Percentiles rank a stretch among this genome's conserved stretches.
Evolutionary conservation across 1,284 basidiomycete species (phyloP).

Genomic region (Stygiomarasmius scandens): DNA sequence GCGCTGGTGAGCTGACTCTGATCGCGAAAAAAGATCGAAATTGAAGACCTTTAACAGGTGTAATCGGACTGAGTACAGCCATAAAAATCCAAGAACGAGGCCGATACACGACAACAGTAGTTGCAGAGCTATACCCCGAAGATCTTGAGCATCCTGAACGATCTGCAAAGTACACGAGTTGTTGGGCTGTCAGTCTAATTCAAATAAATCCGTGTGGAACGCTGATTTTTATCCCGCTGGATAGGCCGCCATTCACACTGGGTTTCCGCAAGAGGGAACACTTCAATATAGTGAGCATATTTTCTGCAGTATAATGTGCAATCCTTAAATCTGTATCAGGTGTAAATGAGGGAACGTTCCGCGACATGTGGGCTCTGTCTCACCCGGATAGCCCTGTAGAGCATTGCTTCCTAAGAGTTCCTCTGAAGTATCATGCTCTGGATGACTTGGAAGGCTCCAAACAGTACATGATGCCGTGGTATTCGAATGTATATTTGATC

Average conservation of each 20-base stretch:
- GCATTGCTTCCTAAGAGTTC: conserved; percentile 61
- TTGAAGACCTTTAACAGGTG: conserved; percentile 29
- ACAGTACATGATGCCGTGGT: conserved; percentile 48
- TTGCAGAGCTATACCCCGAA: conserved; percentile 67
- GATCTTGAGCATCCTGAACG: conserved; percentile 57
- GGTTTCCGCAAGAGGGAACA: conserved; percentile 38
- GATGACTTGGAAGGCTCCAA: conserved; percentile 39
- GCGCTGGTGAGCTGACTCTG: conserved; percentile 8
- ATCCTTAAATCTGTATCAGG: conserved; percentile 36
- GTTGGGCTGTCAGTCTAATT: conserved; percentile 67
- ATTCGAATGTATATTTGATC: conserved; percentile 58
- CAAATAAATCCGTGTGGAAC: conserved; percentile 34
- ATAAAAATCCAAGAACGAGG: conserved; percentile 62
- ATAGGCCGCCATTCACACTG: conserved; percentile 45
- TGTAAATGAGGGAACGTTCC: conserved; percentile 74
- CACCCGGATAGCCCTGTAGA: conserved; percentile 53
- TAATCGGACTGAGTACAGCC: conserved; percentile 71
- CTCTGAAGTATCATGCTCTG: conserved; percentile 61
- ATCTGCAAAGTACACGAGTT: conserved; percentile 60
- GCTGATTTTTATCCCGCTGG: conserved; percentile 71
- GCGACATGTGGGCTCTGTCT: conserved; percentile 72
- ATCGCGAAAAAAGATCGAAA: not conserved
- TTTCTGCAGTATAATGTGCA: not conserved
- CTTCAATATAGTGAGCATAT: conserved; percentile 49
- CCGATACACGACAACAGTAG: conserved; percentile 59